Evolutionary conservation across 306 rosid species (phyloP).

Genomic region (Rosa rugosa): DNA sequence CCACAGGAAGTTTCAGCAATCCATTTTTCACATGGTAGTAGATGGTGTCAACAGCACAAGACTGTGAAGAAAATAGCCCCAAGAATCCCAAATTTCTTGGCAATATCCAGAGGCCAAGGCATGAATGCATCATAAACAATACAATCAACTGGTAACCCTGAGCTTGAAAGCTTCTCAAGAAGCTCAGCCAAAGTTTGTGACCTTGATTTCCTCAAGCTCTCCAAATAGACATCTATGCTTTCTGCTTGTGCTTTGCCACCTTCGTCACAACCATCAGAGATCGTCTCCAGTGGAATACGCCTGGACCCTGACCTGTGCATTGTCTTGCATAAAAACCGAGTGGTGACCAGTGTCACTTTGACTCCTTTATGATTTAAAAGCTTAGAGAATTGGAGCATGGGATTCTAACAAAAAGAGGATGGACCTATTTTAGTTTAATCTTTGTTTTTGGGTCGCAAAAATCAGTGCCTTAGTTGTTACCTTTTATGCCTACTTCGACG

Average conservation of each 20-base stretch:
- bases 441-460: no score
- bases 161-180: constrained; percentile 19
- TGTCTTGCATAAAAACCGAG: constrained; percentile 18
- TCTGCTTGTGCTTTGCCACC: not conserved
- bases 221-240: not conserved
- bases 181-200: constrained; percentile 30
- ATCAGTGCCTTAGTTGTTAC: no score
- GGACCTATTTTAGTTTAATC: no score
- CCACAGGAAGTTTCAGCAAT: constrained; percentile 23
- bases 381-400: constrained; percentile 46
- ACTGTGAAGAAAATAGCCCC: constrained; percentile 33
- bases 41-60: constrained; percentile 26
- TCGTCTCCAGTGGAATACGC: constrained; percentile 22
- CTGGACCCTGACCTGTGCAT: not conserved
- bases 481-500: no score
- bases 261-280: constrained; percentile 46
- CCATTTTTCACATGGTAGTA: constrained; percentile 31
- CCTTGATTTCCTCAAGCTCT: constrained; percentile 28
- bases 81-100: constrained; percentile 30
- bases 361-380: constrained; percentile 36
- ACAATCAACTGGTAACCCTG: constrained; percentile 26
- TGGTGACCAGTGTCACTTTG: constrained; percentile 31
- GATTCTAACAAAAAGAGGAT: no score
- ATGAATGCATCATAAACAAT: constrained; percentile 41
- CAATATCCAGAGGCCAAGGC: constrained; percentile 46